Evolutionary conservation across 1,284 basidiomycete genomes (phyloP), one percentile per base, ranked within the genome.

Genomic region (Cerrena zonata): DNA sequence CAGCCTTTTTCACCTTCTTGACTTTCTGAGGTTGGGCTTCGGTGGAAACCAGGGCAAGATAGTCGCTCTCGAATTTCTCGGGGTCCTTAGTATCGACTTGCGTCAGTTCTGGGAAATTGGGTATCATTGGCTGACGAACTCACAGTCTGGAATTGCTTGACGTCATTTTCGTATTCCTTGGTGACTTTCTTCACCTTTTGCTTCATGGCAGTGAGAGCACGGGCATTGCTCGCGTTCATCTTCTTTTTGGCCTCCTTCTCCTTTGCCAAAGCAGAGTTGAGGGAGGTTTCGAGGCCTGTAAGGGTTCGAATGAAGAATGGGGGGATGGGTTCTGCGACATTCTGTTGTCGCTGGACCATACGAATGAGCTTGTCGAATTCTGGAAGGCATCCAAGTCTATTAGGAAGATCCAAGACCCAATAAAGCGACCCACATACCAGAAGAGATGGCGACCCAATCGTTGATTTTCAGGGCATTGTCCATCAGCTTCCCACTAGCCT

Each of bases 321-420:
- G 23, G 96, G 94, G 48, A 96, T 81, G 45, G 89, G 86, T 65
- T 96, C 94, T 30, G 86, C 79, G 26, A 90, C 78, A 57, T 91
- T 89, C 65, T 87, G 88, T 67, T 95, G 92, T 53, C 91, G 83
- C 65, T 91, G 85, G 56, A 94, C 85, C 73, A 98, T 87, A 47
- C 94, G 90, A 48, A 82, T 72, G 50, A 99, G 79, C 69, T 95
- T 96, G 74, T 99, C 96, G 69, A 95, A 97, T 73, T 99, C 96
- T 95, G 5, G 44, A 30, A 22, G 24, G n/a, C n/a, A n/a, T n/a
- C n/a, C n/a, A n/a, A 36, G n/a, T n/a, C n/a, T n/a, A n/a, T n/a
- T 11, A 36, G 34, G 34, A 36, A 36, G 34, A 36, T n/a, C n/a
- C n/a, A n/a, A n/a, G n/a, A n/a, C n/a, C n/a, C n/a, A n/a, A n/a